These are phyloP conservation scores for Pelargonium cotyledonis DNA, from an alignment of 441 rosid species.

Conservation along the genomic window DNA sequence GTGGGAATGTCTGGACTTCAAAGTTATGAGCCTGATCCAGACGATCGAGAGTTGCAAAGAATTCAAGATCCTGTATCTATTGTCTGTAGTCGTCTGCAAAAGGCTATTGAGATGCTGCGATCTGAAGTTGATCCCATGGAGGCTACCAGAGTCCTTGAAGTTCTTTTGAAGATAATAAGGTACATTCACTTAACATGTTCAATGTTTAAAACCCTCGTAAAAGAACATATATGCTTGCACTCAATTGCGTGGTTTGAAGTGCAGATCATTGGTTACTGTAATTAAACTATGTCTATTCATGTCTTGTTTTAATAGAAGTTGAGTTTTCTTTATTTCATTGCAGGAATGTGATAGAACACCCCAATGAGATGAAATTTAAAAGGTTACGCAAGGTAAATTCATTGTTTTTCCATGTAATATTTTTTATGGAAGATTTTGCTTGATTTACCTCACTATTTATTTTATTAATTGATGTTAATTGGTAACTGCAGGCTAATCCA, in stretches of 20 bases:
- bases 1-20: slow-evolving; percentile 33
- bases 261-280: background rate
- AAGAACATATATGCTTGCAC: slow-evolving; percentile 1
- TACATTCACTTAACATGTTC: slow-evolving; percentile 17
- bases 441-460: slow-evolving; percentile 2
- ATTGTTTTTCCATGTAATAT: background rate
- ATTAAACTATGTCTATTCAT: background rate
- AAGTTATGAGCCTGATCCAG: slow-evolving; percentile 69
- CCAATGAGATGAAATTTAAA: slow-evolving; percentile 61
- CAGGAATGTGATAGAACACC: slow-evolving; percentile 83
- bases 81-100: slow-evolving; percentile 55
- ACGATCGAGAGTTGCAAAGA: slow-evolving; percentile 64
- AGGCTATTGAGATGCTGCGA: slow-evolving; percentile 52
- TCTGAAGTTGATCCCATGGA: slow-evolving; percentile 47
- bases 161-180: slow-evolving; percentile 73
- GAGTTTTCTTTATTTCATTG: slow-evolving; percentile 10
- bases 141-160: slow-evolving; percentile 45
- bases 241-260: background rate
- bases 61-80: slow-evolving; percentile 71
- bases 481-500: slow-evolving; percentile 66
- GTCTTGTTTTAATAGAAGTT: slow-evolving; percentile 8
- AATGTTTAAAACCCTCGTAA: background rate
- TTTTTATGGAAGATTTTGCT: slow-evolving; percentile 5
- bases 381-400: slow-evolving; percentile 69
- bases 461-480: slow-evolving; percentile 11